Conservation (phyloP, 768 basidiomycete species). For the Thelephora ganbajun region DNA sequence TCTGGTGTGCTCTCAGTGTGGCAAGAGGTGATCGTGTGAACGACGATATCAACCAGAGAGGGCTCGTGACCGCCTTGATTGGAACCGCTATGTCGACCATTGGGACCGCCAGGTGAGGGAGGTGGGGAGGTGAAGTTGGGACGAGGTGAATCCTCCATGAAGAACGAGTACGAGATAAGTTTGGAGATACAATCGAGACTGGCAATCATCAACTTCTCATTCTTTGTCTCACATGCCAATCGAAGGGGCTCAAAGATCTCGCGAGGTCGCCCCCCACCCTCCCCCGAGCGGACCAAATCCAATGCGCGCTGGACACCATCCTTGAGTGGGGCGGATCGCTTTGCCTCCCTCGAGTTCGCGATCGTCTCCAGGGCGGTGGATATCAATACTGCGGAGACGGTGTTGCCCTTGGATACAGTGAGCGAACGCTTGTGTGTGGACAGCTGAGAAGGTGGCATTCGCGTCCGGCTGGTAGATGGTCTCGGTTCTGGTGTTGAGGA, state of each 20-base stretch:
- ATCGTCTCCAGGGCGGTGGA: slow-evolving; percentile 79
- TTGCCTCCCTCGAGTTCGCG: slow-evolving; percentile 78
- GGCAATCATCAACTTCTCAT: slow-evolving; percentile 89
- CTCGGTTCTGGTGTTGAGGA: no score
- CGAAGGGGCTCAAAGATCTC: slow-evolving; percentile 94
- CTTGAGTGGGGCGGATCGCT: slow-evolving; percentile 64
- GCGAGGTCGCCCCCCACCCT: slow-evolving; percentile 63
- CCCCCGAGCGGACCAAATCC: slow-evolving; percentile 64
- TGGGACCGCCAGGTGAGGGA: slow-evolving; percentile 42
- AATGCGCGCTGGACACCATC: slow-evolving; percentile 73
- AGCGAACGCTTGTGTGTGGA: slow-evolving; percentile 20
- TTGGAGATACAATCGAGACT: slow-evolving; percentile 97
- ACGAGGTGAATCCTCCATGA: slow-evolving; percentile 35
- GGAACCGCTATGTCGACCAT: slow-evolving; percentile 29
- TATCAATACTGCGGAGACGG: slow-evolving; percentile 69
- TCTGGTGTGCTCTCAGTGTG: slow-evolving; percentile 83
- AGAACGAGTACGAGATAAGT: slow-evolving; percentile 95
- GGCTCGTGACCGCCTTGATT: slow-evolving; percentile 42
- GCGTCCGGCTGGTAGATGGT: background rate
- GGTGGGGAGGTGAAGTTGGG: slow-evolving; percentile 56
- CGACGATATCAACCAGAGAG: slow-evolving; percentile 83
- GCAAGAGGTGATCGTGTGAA: slow-evolving; percentile 86
- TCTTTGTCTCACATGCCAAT: slow-evolving; percentile 89
- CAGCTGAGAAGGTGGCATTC: background rate
- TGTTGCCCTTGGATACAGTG: slow-evolving; percentile 40